Evolutionary conservation across 202 grass and related monocot genomes (phyloP), one percentile per base, ranked within the genome.

Genomic region (Eragrostis tef): DNA sequence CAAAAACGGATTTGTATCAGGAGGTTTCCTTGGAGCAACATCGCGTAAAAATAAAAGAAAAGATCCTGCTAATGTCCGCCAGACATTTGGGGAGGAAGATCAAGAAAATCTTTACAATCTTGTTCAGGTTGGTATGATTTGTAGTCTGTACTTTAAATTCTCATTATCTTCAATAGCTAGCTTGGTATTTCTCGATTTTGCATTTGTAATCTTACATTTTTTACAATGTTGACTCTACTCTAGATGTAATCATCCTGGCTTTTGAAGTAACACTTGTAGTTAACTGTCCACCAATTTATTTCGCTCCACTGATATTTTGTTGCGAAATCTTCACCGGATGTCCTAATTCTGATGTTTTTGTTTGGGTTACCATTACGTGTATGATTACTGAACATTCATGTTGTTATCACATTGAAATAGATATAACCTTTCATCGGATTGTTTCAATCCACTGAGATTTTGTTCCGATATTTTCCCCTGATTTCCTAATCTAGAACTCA

Each of bases 41-140:
- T 90, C 81, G 11, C 73, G 52, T 72, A 75, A 81, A 63, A 86
- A 71, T 6, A 98, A 89, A 53, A 22, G 4, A 34, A 90, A 81
- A 88, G 84, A 78, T 81, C 31, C 73, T 71, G 70, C 61, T 68
- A 80, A 88, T 80, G 60, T 73, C 47, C 89, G 96, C 19, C 84
- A 86, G 71, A 90, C 87, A 65, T 99, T 99, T 85, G 90, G 63
- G 1, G 96, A 99, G 91, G 88, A 95, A 81, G 96, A 99, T 87
- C 96, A 99, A 89, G 96, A 95, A 85, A 95, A 95, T 83, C 72
- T 99, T 16, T 99, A 99, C 82, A 99, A 95, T 60, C 93, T 99
- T 83, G 96, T 99, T 67, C 96, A 99, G 93, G 96, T 94, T 79
- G 14, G 83, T 89, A 26, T 79, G 29, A 3, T 46, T 13, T 10